Evolutionary conservation across 2,329 filamentous ascomycete genomes (phyloP).

Genomic region (Aspergillus pseudoterreus): DNA sequence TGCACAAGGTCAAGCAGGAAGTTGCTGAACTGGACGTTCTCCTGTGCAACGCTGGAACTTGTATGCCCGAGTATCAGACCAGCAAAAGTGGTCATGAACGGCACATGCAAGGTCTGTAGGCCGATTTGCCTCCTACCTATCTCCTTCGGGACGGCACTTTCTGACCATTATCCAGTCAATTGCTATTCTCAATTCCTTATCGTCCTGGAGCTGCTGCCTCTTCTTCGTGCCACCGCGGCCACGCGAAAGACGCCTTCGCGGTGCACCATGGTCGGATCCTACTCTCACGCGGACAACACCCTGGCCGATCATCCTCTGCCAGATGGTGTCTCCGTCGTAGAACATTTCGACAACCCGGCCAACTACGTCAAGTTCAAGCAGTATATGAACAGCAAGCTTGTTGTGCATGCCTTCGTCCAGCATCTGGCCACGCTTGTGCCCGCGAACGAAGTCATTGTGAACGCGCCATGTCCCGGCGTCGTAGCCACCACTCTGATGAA

Average conservation of each 20-base stretch:
- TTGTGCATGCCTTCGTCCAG: constrained; percentile 15
- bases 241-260: constrained; percentile 6
- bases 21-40: constrained; percentile 13
- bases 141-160: too few species aligned
- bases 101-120: constrained; percentile 11
- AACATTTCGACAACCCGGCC: constrained; percentile 3
- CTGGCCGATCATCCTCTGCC: background rate
- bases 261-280: constrained; percentile 15
- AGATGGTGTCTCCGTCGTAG: background rate
- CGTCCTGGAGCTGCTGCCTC: constrained; percentile 9
- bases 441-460: constrained; percentile 14
- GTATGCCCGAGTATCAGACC: constrained; percentile 9
- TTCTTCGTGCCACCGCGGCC: constrained; percentile 11
- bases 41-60: constrained; percentile 15
- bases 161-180: constrained; percentile 10
- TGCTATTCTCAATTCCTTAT: constrained; percentile 18
- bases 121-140: too few species aligned
- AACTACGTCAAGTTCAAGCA: constrained; percentile 2
- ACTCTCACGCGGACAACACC: constrained; percentile 4
- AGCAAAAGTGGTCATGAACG: constrained; percentile 17
- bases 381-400: constrained; percentile 16
- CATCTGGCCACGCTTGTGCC: constrained; percentile 8
- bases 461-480: constrained; percentile 16
- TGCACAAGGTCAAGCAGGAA: constrained; percentile 8
- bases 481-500: constrained; percentile 9